phyloP scores from a whole-genome alignment of 352 stramenopile genomes.

The Globisporangium acanthophoron region DNA sequence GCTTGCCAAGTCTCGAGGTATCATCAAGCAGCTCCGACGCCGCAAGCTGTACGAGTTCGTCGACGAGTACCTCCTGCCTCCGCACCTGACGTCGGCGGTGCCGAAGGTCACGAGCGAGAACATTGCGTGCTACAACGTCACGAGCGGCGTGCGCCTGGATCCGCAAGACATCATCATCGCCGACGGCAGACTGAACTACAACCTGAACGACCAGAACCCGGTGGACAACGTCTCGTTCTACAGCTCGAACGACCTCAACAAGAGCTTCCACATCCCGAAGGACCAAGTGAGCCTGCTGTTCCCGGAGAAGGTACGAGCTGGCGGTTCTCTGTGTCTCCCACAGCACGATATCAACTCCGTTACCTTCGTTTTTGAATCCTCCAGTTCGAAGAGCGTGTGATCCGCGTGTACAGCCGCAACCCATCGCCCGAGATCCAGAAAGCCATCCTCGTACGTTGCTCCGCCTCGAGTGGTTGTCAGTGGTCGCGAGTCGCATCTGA shows the following conservation, averaged over 20 bases:
- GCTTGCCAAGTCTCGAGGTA: slow-evolving; percentile 39
- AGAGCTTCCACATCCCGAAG: slow-evolving; percentile 74
- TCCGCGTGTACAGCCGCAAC: slow-evolving; percentile 74
- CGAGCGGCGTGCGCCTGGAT: slow-evolving; percentile 32
- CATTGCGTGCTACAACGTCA: slow-evolving; percentile 50
- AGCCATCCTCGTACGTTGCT: slow-evolving; percentile 46
- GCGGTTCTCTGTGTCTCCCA: not conserved
- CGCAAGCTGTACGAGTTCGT: slow-evolving; percentile 82
- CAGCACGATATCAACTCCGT: not conserved
- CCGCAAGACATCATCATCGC: slow-evolving; percentile 79
- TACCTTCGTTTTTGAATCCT: not conserved
- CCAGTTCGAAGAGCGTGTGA: slow-evolving; percentile 80
- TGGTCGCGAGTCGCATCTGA: no score
- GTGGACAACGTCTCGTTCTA: slow-evolving; percentile 85
- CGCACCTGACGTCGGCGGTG: slow-evolving; percentile 43
- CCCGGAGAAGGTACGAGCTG: slow-evolving; percentile 62
- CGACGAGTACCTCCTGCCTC: slow-evolving; percentile 71
- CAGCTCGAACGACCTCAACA: slow-evolving; percentile 51
- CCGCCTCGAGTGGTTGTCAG: no score
- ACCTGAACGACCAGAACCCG: slow-evolving; percentile 74
- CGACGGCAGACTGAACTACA: slow-evolving; percentile 81
- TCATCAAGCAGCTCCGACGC: slow-evolving; percentile 71
- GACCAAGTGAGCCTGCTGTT: slow-evolving; percentile 79
- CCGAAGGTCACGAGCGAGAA: slow-evolving; percentile 49
- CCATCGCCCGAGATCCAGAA: slow-evolving; percentile 36